Conservation (phyloP, 2,329 filamentous ascomycete species). For the Trichoderma guizhouense region DNA sequence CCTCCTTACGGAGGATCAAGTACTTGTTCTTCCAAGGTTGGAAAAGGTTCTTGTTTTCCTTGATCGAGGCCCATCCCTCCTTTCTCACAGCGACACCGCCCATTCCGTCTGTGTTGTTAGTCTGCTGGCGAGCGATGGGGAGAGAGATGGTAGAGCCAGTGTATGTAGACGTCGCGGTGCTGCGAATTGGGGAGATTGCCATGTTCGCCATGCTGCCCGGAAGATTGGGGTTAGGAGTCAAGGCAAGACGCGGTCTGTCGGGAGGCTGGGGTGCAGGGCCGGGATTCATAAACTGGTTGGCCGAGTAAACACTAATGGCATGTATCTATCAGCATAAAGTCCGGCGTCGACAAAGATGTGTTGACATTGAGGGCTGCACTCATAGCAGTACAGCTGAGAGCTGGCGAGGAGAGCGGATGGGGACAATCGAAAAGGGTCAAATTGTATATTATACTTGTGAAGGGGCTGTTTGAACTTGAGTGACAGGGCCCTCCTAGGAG, state of each 20-base stretch:
- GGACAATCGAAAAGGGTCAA: conserved; percentile 9
- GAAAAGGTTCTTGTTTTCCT: conserved; percentile 86
- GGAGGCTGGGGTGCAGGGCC: conserved; percentile 91
- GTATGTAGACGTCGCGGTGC: conserved; percentile 63
- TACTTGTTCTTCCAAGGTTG: conserved; percentile 87
- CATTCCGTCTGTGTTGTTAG: conserved; percentile 58
- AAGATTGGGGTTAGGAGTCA: conserved; percentile 72
- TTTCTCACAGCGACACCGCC: conserved; percentile 73
- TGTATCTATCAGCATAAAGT: conserved; percentile 17
- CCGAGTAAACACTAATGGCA: conserved; percentile 50
- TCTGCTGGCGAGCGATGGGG: conserved; percentile 62
- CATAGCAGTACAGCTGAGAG: neutral
- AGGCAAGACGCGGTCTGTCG: conserved; percentile 75
- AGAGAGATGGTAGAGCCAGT: conserved; percentile 70
- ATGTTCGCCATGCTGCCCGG: conserved; percentile 77
- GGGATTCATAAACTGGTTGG: conserved; percentile 87
- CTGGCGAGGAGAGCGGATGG: neutral
- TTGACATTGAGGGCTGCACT: neutral
- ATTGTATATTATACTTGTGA: conserved; percentile 16
- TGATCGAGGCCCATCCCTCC: conserved; percentile 79
- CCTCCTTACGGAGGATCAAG: conserved; percentile 86
- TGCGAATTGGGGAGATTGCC: conserved; percentile 68
- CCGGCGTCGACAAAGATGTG: neutral
- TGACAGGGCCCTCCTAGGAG: conserved; percentile 10
- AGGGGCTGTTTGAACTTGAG: conserved; percentile 13